Percentiles rank a stretch among this genome's conserved stretches.
Evolutionary conservation across 805 yeast species (phyloP).

Genomic region (Sugiyamaella marilandica): DNA sequence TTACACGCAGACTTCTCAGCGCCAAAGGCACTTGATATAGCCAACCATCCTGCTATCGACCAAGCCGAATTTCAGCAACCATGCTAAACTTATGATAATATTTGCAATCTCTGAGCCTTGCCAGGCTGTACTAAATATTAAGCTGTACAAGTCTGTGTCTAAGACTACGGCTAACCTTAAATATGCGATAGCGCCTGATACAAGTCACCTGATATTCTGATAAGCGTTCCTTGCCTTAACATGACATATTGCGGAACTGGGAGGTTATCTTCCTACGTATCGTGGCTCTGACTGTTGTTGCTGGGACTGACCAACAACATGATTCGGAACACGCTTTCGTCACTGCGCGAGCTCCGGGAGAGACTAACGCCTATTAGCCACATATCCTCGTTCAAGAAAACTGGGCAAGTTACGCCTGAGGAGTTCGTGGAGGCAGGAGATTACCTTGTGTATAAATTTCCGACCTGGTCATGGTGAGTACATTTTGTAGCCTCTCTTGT

Average conservation of each 20-base stretch:
- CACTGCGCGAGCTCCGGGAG: slow-evolving; percentile 60
- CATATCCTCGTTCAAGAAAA: slow-evolving; percentile 73
- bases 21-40: too few relatives aligned
- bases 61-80: too few relatives aligned
- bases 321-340: slow-evolving; percentile 73
- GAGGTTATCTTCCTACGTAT: neutral
- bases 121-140: too few relatives aligned
- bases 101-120: too few relatives aligned
- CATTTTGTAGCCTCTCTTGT: neutral
- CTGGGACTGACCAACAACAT: slow-evolving; percentile 23
- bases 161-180: too few relatives aligned
- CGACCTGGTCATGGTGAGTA: slow-evolving; percentile 88
- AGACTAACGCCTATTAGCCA: slow-evolving; percentile 88
- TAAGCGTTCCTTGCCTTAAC: neutral
- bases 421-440: slow-evolving; percentile 95
- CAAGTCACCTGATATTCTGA: too few relatives aligned
- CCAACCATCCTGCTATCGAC: too few relatives aligned
- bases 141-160: too few relatives aligned
- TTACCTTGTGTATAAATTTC: slow-evolving; percentile 82
- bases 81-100: too few relatives aligned
- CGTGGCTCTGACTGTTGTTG: neutral
- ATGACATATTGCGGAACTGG: neutral
- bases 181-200: too few relatives aligned
- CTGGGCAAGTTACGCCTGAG: slow-evolving; percentile 94
- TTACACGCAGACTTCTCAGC: too few relatives aligned